Evolutionary conservation across 805 yeast species (phyloP).

Genomic region (Wickerhamomyces chambardii): DNA sequence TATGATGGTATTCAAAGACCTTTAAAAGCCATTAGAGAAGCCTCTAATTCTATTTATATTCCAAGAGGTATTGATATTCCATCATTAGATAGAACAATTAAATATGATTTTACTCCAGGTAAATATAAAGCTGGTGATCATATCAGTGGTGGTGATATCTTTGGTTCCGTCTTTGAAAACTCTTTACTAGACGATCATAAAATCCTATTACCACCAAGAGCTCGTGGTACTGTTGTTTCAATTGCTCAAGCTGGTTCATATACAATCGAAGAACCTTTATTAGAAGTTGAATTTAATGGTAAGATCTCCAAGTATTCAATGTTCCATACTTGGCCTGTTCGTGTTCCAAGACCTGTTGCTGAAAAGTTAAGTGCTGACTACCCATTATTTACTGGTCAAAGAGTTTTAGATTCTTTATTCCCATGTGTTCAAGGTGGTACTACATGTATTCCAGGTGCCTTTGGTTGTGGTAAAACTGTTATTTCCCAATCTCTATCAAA

Average conservation of each 20-base stretch:
- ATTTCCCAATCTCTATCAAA: slow-evolving; percentile 96
- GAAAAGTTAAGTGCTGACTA: slow-evolving; percentile 89
- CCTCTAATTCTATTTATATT: slow-evolving; percentile 86
- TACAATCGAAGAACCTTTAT: slow-evolving; percentile 78
- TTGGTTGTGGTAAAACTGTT: slow-evolving; percentile 98
- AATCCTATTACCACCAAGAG: slow-evolving; percentile 94
- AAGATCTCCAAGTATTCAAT: slow-evolving; percentile 70
- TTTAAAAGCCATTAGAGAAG: slow-evolving; percentile 81
- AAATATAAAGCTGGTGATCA: slow-evolving; percentile 87
- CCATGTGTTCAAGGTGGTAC: slow-evolving; percentile 99
- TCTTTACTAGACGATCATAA: slow-evolving; percentile 89
- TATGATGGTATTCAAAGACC: slow-evolving; percentile 99
- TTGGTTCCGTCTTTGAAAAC: slow-evolving; percentile 90
- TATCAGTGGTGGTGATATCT: slow-evolving; percentile 96
- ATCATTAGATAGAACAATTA: slow-evolving; percentile 72
- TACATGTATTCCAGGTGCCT: slow-evolving; percentile 99
- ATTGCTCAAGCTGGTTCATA: slow-evolving; percentile 89
- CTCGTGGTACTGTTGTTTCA: slow-evolving; percentile 92
- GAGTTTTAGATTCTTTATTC: slow-evolving; percentile 95
- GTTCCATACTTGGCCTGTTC: slow-evolving; percentile 99
- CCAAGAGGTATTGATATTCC: slow-evolving; percentile 99
- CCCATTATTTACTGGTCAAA: slow-evolving; percentile 96
- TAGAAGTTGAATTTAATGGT: slow-evolving; percentile 95
- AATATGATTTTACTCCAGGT: slow-evolving; percentile 85
- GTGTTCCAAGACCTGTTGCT: slow-evolving; percentile 98